Percentiles rank a stretch among this genome's conserved stretches.
phyloP scores from a whole-genome alignment of 176 grass and related monocot genomes.

The Oryza glumipatula region DNA sequence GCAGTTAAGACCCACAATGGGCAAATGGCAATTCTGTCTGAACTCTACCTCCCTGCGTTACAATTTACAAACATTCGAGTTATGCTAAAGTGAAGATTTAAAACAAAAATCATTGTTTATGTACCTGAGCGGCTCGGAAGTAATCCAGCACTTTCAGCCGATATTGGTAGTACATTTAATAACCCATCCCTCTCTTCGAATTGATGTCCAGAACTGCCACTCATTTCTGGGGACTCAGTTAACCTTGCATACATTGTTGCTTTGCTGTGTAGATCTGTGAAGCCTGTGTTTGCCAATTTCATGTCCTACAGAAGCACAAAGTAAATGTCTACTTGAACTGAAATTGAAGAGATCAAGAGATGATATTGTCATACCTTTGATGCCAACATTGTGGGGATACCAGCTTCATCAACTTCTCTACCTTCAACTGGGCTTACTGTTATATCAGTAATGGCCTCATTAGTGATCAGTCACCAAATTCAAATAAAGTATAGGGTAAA shows the following conservation, averaged over 20 bases:
- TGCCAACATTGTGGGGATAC: constrained; percentile 9
- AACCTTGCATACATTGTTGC: constrained; percentile 65
- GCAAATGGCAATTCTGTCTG: background rate
- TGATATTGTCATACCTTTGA: constrained; percentile 43
- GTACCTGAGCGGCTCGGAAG: constrained; percentile 67
- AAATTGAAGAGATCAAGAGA: constrained; percentile 15
- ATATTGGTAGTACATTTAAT: constrained; percentile 77
- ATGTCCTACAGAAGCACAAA: constrained; percentile 51
- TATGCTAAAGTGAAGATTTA: background rate
- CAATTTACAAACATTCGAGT: background rate
- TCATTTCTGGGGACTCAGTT: constrained; percentile 56
- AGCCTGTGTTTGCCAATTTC: constrained; percentile 50
- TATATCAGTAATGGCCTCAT: constrained; percentile 19
- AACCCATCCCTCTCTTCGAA: constrained; percentile 41
- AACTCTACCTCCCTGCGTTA: background rate
- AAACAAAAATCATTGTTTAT: background rate
- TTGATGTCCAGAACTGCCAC: constrained; percentile 33
- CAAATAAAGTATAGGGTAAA: background rate
- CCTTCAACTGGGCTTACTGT: constrained; percentile 23
- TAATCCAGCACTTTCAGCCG: constrained; percentile 86
- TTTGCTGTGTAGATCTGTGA: constrained; percentile 66
- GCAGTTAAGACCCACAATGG: background rate
- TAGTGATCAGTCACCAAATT: constrained; percentile 28
- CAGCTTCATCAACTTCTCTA: constrained; percentile 46
- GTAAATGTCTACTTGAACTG: background rate